Base-by-base conservation (phyloP, 2,329 filamentous ascomycete genomes). In the Penicillium verrucosum region DNA sequence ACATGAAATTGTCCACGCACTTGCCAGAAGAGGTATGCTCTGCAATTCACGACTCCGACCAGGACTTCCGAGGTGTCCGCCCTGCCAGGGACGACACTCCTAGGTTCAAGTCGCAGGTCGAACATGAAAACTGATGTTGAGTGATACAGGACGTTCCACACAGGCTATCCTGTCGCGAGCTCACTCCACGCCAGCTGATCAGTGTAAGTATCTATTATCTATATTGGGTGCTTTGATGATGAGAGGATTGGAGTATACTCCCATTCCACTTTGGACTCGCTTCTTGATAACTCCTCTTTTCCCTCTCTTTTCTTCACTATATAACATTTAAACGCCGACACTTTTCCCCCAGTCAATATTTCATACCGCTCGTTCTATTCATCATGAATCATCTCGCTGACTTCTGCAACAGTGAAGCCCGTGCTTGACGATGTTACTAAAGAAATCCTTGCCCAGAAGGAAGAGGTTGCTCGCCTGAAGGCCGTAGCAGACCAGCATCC, bases 131-230 rank as follows among this genome's bases (percentile, higher is more conserved):
- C 53, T 63, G 41, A 61, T 56, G 11, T 41, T 41, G 41, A 44
- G 41, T 21, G 51, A 21, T 34, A 57, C 56, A 83, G 89, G 90
- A 62, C 85, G 90, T 66, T 86, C 86, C 60, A 88, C 89, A 23
- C 90, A 93, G 68, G 91, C 92, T 43, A 83, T 92, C 52, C 84
- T 97, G 49, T 94, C 93, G 37, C 83, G 90, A 70, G 90, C 94
- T 48, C 94, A 99, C 76, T 94, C 92, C 2, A 96, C 92, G 5
- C 87, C 90, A 12, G 83, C 86, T 25, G 73, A 79, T 56, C 78
- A 85, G 45, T 73, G 86, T 88, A 72, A 69, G 83, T 77, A 21
- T 40, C 34, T 40, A 34, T 45, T 76, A 23, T 41, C 30, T 40
- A 34, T 49, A 25, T 27, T 29, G 4, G 7, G 8, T 36, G 1